Evolutionary conservation across 345 rosid genomes (phyloP).

Genomic region (Populus deltoides): DNA sequence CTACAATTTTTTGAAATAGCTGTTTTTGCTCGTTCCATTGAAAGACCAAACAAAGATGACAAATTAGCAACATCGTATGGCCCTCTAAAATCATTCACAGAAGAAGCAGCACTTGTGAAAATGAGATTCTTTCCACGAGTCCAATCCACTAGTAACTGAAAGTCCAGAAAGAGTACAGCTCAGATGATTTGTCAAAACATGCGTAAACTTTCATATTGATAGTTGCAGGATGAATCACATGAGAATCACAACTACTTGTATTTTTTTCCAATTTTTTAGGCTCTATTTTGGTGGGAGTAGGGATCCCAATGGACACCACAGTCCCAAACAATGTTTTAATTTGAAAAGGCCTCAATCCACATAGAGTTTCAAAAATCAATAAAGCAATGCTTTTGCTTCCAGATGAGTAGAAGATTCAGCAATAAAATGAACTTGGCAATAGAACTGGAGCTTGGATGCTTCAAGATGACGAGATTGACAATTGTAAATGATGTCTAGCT

Average conservation of each 20-base stretch:
- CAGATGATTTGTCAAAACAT: neutral
- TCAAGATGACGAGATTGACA: neutral
- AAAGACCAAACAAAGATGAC: conserved; percentile 66
- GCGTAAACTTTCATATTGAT: neutral
- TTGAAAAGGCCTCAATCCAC: neutral
- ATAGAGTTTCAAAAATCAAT: neutral
- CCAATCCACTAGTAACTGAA: conserved; percentile 79
- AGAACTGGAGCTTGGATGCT: neutral
- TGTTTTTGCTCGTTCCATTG: conserved; percentile 67
- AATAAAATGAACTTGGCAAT: neutral
- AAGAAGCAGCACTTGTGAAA: conserved; percentile 69
- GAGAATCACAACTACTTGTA: neutral
- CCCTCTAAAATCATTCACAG: conserved; percentile 75
- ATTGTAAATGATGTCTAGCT: neutral
- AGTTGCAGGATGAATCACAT: neutral
- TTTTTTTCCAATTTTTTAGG: too few species aligned
- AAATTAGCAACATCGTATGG: conserved; percentile 80
- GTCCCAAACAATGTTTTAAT: neutral
- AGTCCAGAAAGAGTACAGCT: conserved; percentile 3
- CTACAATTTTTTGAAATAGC: conserved; percentile 80
- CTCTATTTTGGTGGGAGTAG: neutral
- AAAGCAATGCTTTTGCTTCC: neutral
- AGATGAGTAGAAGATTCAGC: neutral
- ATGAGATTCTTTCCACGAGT: conserved; percentile 79
- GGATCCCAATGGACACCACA: neutral